Conservation (phyloP, 192 early-diverging fungal species). For the Haplosporangium gracile region DNA sequence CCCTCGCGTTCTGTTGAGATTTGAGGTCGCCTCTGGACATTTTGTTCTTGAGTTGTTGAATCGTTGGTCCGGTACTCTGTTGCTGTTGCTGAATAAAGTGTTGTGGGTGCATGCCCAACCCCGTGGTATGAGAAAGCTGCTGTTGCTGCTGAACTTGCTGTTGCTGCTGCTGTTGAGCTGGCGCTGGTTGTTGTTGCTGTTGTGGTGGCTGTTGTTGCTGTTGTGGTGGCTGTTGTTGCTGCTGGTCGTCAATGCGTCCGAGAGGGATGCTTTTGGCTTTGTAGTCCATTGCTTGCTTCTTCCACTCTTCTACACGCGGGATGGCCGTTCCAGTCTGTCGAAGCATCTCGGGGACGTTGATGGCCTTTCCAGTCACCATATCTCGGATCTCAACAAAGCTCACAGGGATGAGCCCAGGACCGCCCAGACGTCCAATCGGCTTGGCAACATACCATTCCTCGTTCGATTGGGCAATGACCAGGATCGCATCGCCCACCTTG, state of each 20-base stretch:
- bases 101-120: slow-evolving; percentile 6
- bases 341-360: slow-evolving; percentile 76
- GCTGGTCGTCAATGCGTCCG: slow-evolving; percentile 57
- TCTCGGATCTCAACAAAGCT: slow-evolving; percentile 83
- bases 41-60: slow-evolving; percentile 43
- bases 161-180: slow-evolving; percentile 22
- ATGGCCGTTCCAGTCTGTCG: slow-evolving; percentile 67
- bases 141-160: not conserved
- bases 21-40: slow-evolving; percentile 35
- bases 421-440: slow-evolving; percentile 70
- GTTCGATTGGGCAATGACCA: slow-evolving; percentile 84
- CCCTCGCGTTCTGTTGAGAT: slow-evolving; percentile 6
- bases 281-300: slow-evolving; percentile 70
- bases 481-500: slow-evolving; percentile 76
- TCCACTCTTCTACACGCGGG: slow-evolving; percentile 76
- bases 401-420: slow-evolving; percentile 82
- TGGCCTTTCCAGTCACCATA: slow-evolving; percentile 70
- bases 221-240: slow-evolving; percentile 24
- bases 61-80: slow-evolving; percentile 17
- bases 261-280: slow-evolving; percentile 62
- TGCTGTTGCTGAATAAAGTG: slow-evolving; percentile 18
- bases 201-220: slow-evolving; percentile 27
- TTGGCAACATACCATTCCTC: slow-evolving; percentile 85
- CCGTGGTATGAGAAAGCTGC: not conserved
- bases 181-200: slow-evolving; percentile 10